These are phyloP conservation scores for Daedalea quercina DNA, from an alignment of 768 basidiomycete genomes.

Conservation along the genomic window DNA sequence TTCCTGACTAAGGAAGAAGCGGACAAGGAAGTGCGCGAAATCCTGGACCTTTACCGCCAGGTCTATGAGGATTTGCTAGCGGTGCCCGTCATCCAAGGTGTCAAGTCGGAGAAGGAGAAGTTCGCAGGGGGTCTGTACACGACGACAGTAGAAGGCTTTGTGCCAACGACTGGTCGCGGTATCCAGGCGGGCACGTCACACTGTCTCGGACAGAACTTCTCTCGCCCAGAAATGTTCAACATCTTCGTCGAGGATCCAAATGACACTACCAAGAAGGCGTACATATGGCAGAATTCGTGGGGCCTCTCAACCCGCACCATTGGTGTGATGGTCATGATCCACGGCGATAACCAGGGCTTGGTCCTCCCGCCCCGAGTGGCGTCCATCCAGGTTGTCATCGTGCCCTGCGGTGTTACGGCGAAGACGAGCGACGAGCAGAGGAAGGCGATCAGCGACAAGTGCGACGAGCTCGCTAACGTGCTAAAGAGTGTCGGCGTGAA, in stretches of 20 bases:
- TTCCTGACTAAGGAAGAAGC: slow-evolving; percentile 86
- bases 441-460: slow-evolving; percentile 65
- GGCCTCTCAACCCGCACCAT: slow-evolving; percentile 93
- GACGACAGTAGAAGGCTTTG: slow-evolving; percentile 96
- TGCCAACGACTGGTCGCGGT: slow-evolving; percentile 93
- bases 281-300: slow-evolving; percentile 99
- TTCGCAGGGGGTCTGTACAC: slow-evolving; percentile 98
- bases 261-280: slow-evolving; percentile 63
- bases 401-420: slow-evolving; percentile 92
- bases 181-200: slow-evolving; percentile 99
- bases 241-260: slow-evolving; percentile 94
- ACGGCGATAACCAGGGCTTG: slow-evolving; percentile 95
- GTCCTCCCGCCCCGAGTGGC: slow-evolving; percentile 97
- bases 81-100: slow-evolving; percentile 92
- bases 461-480: slow-evolving; percentile 67
- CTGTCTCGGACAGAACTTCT: slow-evolving; percentile 98
- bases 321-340: slow-evolving; percentile 99
- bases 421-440: slow-evolving; percentile 68
- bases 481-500: slow-evolving; percentile 70
- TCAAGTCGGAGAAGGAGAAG: slow-evolving; percentile 99
- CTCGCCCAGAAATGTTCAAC: slow-evolving; percentile 93
- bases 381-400: slow-evolving; percentile 82
- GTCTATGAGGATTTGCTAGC: slow-evolving; percentile 97
- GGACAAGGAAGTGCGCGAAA: slow-evolving; percentile 85
- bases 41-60: slow-evolving; percentile 91